A percentile compares a stretch with the other conserved stretches of the same genome.
phyloP scores from a whole-genome alignment of 2,329 filamentous ascomycete species.

The Botrytis hyacinthi region DNA sequence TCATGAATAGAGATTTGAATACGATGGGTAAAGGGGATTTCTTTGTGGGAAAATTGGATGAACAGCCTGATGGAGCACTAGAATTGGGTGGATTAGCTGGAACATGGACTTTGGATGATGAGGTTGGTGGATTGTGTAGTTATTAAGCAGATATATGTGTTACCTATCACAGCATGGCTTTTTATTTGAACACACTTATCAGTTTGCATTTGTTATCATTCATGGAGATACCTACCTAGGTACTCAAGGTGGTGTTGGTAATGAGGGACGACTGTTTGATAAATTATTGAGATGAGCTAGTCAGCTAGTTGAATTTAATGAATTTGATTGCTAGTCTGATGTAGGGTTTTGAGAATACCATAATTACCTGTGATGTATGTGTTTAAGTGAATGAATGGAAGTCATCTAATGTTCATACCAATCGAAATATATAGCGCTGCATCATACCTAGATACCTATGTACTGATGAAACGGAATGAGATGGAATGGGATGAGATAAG shows the following conservation, averaged over 20 bases:
- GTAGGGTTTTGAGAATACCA: background rate
- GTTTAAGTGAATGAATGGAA: background rate
- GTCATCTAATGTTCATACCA: background rate
- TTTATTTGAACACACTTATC: background rate
- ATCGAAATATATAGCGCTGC: background rate
- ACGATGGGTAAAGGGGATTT: constrained; percentile 51
- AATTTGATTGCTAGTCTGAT: background rate
- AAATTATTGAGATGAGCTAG: background rate
- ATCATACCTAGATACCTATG: no score
- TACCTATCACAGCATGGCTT: background rate
- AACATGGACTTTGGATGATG: constrained; percentile 85
- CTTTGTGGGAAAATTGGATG: constrained; percentile 54
- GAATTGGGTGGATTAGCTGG: constrained; percentile 70
- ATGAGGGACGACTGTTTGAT: background rate
- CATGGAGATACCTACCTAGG: background rate
- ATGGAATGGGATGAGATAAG: background rate
- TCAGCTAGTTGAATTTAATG: background rate
- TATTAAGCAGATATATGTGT: constrained; percentile 29
- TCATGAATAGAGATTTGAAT: constrained; percentile 40
- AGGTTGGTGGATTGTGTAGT: constrained; percentile 55
- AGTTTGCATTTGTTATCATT: background rate
- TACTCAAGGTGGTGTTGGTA: background rate
- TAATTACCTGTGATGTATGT: background rate
- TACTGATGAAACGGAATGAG: no score
- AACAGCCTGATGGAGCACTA: constrained; percentile 41